Evolutionary conservation across 345 rosid species (phyloP).

Genomic region (Lagerstroemia speciosa): DNA sequence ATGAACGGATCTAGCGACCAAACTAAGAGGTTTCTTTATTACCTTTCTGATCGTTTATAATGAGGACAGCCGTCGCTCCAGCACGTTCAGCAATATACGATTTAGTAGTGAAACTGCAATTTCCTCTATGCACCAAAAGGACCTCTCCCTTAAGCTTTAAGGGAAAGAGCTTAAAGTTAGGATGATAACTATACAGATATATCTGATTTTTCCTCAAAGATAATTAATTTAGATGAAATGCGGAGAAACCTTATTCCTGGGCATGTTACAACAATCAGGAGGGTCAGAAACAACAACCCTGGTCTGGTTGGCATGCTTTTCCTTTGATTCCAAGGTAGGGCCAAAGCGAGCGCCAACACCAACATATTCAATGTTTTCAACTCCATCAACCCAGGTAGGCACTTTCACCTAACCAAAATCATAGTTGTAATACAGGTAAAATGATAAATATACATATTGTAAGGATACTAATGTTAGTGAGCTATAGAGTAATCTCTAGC

Average conservation of each 20-base stretch:
- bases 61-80: slow-evolving; percentile 73
- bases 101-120: slow-evolving; percentile 76
- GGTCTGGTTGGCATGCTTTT: slow-evolving; percentile 59
- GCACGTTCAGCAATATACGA: slow-evolving; percentile 60
- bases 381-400: slow-evolving; percentile 55
- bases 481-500: too few relatives aligned
- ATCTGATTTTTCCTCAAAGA: not conserved
- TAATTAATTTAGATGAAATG: not conserved
- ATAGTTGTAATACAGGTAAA: slow-evolving; percentile 9
- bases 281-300: slow-evolving; percentile 63
- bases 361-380: slow-evolving; percentile 57
- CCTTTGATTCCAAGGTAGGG: slow-evolving; percentile 68
- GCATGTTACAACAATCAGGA: slow-evolving; percentile 62
- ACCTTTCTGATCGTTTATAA: slow-evolving; percentile 67
- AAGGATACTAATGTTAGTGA: not conserved
- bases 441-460: not conserved
- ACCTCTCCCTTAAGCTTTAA: slow-evolving; percentile 57
- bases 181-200: not conserved
- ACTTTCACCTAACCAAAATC: slow-evolving; percentile 51
- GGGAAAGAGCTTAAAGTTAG: not conserved
- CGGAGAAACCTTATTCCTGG: slow-evolving; percentile 43
- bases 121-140: slow-evolving; percentile 70
- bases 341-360: slow-evolving; percentile 96
- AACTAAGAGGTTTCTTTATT: slow-evolving; percentile 2
- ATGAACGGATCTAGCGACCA: not conserved